Evolutionary conservation across 129 eudicot species (phyloP), one percentile per base, ranked within the genome.

Genomic region (Centaurea solstitialis): DNA sequence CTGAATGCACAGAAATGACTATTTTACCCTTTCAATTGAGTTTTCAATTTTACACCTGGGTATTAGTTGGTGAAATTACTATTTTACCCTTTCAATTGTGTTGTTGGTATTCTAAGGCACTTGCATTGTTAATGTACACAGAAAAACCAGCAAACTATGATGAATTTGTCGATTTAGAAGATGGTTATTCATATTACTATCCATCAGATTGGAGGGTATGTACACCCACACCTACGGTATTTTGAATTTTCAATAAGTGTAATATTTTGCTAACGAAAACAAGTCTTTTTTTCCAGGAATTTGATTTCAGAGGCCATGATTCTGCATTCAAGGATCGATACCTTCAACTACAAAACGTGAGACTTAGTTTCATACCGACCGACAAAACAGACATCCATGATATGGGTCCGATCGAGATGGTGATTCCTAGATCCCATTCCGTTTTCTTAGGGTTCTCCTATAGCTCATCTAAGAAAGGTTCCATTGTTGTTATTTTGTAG

Each of bases 191-290:
- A 6, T 94, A 94, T 33, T 81, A 76, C 37, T 92, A 94, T 81
- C 99, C 97, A 13, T 90, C 98, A 74, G 98, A 90, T 81, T 94
- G 98, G 98, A 89, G 88, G 80, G 98, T 94, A 83, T 82, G 89
- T 73, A 21, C 74, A 43, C 61, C 11, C 0, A 61, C 72, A 4
- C 70, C 22, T 40, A 1, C 41, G 17, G 7, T 20, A n/a, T 30
- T 21, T 65, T 83, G 26, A 68, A 70, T 24, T 33, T 43, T 47
- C 5, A 20, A 6, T 66, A 71, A 5, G 35, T 30, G 20, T 1
- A 17, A 59, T 4, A 3, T 70, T 68, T 41, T 23, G 53, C 61
- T 50, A 78, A 37, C 40, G 20, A 39, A 65, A 61, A 17, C 28
- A 37, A 40, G 66, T 4, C 20, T 24, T 72, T 59, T 74, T n/a